Evolutionary conservation across 306 rosid species (phyloP), one percentile per base, ranked within the genome.

Genomic region (Begonia peltatifolia): DNA sequence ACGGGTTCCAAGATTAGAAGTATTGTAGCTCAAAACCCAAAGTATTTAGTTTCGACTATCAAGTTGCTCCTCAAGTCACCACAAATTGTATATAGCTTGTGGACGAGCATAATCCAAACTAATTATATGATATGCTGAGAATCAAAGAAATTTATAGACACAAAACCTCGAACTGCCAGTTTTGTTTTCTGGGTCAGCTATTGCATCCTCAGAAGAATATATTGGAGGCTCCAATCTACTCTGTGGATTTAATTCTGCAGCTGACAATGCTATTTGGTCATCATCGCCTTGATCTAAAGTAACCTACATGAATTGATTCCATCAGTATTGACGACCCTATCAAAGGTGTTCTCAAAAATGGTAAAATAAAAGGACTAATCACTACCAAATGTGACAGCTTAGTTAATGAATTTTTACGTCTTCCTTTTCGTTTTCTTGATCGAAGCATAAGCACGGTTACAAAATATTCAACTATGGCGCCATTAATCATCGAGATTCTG

Each of bases 151-250:
- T 14, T 48, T 22, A 48, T 10, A 47, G 55, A 42, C 62, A 56
- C 9, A 44, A 11, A 30, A 90, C 99, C 94, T 76, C 55, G 83
- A 83, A 61, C 82, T 71, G 20, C 64, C 65, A 58, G 56, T 79
- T 63, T 65, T 77, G 3, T 62, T 68, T 47, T 81, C 95, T 17
- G 63, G 47, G 14, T 64, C 79, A 2, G 62, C 54, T 11, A 60
- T 76, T 22, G 64, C 68, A 20, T 83, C 97, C 63, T 62, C 66
- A 9, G 82, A 63, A 16, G 49, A 66, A 52, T 80, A 74, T 66
- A 71, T 90, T 22, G 46, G 64, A 38, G 58, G 62, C 11, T 85
- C 95, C 22, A 70, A 74, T 8, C 63, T 60, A 11, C 59, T 67
- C 13, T 53, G 66, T 13, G 70, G 58, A 54, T 14, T 61, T 14